Evolutionary conservation across 2,329 filamentous ascomycete species (phyloP).

Genomic region (Fusarium haematococcum): DNA sequence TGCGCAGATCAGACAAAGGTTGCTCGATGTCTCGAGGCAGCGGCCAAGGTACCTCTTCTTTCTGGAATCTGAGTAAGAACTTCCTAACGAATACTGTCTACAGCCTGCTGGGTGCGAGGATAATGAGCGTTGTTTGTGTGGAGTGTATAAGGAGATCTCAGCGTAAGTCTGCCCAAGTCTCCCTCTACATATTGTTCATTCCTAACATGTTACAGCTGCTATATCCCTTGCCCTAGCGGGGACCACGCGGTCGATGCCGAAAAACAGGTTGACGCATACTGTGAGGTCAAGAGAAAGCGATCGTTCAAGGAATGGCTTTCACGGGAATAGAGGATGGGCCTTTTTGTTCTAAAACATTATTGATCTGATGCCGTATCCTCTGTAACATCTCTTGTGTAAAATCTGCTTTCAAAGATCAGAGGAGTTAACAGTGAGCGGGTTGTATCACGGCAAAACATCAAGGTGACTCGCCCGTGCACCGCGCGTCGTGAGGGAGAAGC

Average conservation of each 20-base stretch:
- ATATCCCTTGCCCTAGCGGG: constrained; percentile 7
- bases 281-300: not conserved
- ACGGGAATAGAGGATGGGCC: not conserved
- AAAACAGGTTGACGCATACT: constrained; percentile 12
- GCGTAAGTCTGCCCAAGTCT: not conserved
- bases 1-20: constrained; percentile 4
- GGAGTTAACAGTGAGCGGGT: not conserved
- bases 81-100: not conserved
- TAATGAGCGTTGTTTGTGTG: constrained; percentile 19
- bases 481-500: too few relatives aligned
- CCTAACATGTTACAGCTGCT: constrained; percentile 3
- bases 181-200: too few relatives aligned
- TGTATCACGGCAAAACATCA: not conserved
- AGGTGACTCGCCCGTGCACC: not conserved
- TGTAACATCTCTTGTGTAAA: not conserved
- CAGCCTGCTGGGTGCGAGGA: constrained; percentile 7
- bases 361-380: not conserved
- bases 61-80: fast-evolving
- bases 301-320: not conserved
- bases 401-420: not conserved
- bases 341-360: not conserved
- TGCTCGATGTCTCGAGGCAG: constrained; percentile 15
- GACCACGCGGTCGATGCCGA: not conserved
- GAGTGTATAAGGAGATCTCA: constrained; percentile 23
- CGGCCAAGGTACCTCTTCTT: not conserved